phyloP scores from a whole-genome alignment of 2,329 filamentous ascomycete species.

The Trichothecium roseum region DNA sequence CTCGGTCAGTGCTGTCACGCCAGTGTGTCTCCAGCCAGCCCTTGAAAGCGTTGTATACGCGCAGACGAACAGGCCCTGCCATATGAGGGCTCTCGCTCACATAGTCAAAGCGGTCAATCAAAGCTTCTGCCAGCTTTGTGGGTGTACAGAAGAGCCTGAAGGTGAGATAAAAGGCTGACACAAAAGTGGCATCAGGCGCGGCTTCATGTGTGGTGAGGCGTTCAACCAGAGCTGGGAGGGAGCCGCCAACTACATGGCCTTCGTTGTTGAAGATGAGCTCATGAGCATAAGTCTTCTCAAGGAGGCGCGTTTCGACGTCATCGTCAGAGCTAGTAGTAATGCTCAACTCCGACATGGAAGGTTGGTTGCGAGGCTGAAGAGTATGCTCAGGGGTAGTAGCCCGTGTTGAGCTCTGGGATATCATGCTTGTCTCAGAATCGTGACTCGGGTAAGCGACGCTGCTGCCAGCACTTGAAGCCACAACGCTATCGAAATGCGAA shows the following conservation, averaged over 20 bases:
- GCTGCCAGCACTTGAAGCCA: constrained; percentile 66
- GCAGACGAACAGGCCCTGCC: constrained; percentile 70
- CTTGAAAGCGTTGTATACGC: constrained; percentile 95
- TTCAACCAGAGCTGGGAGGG: constrained; percentile 84
- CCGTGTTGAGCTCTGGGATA: constrained; percentile 76
- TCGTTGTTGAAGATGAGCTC: constrained; percentile 92
- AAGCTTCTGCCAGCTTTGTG: constrained; percentile 61
- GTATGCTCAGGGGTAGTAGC: constrained; percentile 73
- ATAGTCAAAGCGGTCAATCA: constrained; percentile 91
- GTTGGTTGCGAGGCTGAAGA: constrained; percentile 43
- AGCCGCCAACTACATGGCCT: constrained; percentile 87
- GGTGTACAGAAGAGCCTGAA: constrained; percentile 90
- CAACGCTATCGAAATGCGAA: constrained; percentile 58
- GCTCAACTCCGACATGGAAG: constrained; percentile 60
- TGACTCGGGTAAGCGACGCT: constrained; percentile 70
- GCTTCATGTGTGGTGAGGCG: constrained; percentile 86
- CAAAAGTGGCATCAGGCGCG: constrained; percentile 83
- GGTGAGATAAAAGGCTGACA: constrained; percentile 91
- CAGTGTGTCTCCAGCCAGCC: constrained; percentile 96
- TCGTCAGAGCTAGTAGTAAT: constrained; percentile 54
- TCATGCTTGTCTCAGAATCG: constrained; percentile 68
- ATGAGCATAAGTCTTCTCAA: constrained; percentile 86
- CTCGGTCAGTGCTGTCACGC: constrained; percentile 69
- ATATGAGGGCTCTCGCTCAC: constrained; percentile 67
- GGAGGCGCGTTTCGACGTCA: constrained; percentile 71